Percentiles rank a stretch among this genome's conserved stretches.
These are phyloP conservation scores for Coniella lustricola DNA, from an alignment of 2,329 filamentous ascomycete genomes.

Conservation along the genomic window DNA sequence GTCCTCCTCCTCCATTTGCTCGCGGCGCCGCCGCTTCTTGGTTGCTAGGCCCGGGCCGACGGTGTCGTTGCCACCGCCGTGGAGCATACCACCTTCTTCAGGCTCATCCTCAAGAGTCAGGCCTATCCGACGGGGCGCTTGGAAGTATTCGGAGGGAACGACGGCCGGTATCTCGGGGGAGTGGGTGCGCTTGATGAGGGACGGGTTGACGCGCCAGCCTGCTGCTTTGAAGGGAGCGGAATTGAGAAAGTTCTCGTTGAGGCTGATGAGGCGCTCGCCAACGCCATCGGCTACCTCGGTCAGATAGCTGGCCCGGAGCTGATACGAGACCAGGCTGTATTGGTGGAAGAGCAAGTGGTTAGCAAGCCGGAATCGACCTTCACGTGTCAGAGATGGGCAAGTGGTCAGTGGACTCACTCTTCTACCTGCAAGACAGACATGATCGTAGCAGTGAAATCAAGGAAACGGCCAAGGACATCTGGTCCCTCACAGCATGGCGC, in stretches of 20 bases:
- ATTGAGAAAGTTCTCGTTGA: constrained; percentile 73
- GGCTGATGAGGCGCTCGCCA: constrained; percentile 73
- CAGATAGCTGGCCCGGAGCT: constrained; percentile 73
- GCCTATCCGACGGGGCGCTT: constrained; percentile 56
- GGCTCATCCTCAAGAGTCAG: constrained; percentile 63
- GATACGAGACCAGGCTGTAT: constrained; percentile 69
- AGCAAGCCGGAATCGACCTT: background rate
- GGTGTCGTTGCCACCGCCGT: constrained; percentile 60
- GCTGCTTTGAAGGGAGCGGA: constrained; percentile 76
- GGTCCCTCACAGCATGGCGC: background rate
- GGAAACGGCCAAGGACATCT: background rate
- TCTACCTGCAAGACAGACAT: constrained; percentile 40
- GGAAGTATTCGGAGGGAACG: constrained; percentile 77
- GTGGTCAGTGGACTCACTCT: constrained; percentile 27
- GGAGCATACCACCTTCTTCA: constrained; percentile 67
- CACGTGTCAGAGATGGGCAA: background rate
- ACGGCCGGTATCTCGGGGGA: constrained; percentile 81
- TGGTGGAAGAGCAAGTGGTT: background rate
- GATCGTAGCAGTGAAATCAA: background rate
- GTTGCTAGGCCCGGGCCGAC: constrained; percentile 60
- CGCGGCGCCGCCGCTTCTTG: constrained; percentile 58
- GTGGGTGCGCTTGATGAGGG: constrained; percentile 74
- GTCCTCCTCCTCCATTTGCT: constrained; percentile 77
- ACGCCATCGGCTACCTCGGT: constrained; percentile 76
- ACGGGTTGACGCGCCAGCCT: constrained; percentile 68